A percentile compares a stretch with the other conserved stretches of the same genome.
Conservation (phyloP, 192 early-diverging fungal genomes). For the Irineochytrium annulatum region DNA sequence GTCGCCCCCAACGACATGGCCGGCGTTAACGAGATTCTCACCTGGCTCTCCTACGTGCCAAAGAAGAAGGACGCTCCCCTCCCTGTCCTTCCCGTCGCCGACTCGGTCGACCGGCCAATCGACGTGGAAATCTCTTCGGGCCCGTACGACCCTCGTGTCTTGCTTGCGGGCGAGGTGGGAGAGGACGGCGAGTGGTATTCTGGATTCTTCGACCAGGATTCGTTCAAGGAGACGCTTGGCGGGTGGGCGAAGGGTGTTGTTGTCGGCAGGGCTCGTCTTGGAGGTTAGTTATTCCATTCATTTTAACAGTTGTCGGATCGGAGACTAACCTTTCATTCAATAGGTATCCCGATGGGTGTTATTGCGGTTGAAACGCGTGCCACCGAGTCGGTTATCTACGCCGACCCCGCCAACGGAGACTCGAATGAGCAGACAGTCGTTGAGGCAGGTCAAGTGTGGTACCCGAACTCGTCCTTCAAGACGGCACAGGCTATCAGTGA, state of each 20-base stretch:
- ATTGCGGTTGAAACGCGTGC: conserved; percentile 95
- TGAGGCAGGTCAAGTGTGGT: conserved; percentile 97
- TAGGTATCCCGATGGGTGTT: conserved; percentile 91
- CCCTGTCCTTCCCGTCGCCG: conserved; percentile 48
- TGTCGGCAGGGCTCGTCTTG: conserved; percentile 89
- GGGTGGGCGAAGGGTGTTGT: conserved; percentile 98
- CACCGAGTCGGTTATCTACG: conserved; percentile 85
- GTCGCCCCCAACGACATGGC: conserved; percentile 93
- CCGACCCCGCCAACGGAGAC: conserved; percentile 89
- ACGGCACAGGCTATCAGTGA: conserved; percentile 98
- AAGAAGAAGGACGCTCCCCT: conserved; percentile 62
- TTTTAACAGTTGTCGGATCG: not conserved
- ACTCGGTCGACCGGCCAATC: conserved; percentile 79
- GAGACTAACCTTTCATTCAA: not conserved
- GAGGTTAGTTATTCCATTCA: conserved; percentile 38
- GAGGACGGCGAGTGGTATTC: conserved; percentile 62
- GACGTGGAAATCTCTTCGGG: conserved; percentile 73
- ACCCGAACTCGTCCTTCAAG: conserved; percentile 98
- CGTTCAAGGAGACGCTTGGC: conserved; percentile 91
- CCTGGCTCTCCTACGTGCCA: conserved; percentile 93
- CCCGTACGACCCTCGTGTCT: conserved; percentile 84
- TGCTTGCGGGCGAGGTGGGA: conserved; percentile 76
- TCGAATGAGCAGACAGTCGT: conserved; percentile 84
- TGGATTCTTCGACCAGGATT: conserved; percentile 98
- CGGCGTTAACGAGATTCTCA: conserved; percentile 86